Evolutionary conservation across 1,284 basidiomycete species (phyloP).

Genomic region (Heterobasidion parviporum): DNA sequence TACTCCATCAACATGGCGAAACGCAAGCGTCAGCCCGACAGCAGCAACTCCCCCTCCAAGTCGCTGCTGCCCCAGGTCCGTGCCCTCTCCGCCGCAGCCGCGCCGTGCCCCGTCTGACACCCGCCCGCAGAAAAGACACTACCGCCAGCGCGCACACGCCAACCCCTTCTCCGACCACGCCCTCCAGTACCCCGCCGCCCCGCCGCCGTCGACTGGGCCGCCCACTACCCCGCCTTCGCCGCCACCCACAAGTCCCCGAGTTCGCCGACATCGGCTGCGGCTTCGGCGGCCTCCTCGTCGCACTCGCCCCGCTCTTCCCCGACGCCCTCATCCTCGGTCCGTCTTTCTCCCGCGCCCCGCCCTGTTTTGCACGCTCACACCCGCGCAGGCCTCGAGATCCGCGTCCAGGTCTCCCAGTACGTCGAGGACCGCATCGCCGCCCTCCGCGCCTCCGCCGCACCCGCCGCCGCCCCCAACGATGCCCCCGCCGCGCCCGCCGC

Average conservation of each 20-base stretch:
- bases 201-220: conserved; percentile 73
- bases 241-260: conserved; percentile 60
- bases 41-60: too few relatives aligned
- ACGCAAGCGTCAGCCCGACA: conserved; percentile 29
- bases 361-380: too few relatives aligned
- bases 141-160: conserved; percentile 94
- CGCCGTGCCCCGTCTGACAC: background rate
- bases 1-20: conserved; percentile 30
- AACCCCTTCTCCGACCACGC: conserved; percentile 98
- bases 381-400: conserved; percentile 96
- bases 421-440: conserved; percentile 92
- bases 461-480: conserved; percentile 41
- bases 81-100: background rate
- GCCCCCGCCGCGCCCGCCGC: background rate
- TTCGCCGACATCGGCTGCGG: conserved; percentile 98
- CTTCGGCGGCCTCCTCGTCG: conserved; percentile 90
- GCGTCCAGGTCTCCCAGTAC: conserved; percentile 94
- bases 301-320: conserved; percentile 88
- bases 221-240: conserved; percentile 76
- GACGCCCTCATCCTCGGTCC: conserved; percentile 90
- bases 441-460: conserved; percentile 53
- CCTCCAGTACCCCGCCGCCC: conserved; percentile 84
- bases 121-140: conserved; percentile 80
- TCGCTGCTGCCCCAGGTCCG: too few relatives aligned
- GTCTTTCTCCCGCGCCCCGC: conserved; percentile 20